A percentile compares a stretch with the other conserved stretches of the same genome.
Conservation (phyloP, 345 rosid genomes). For the Heritiera fomes region DNA sequence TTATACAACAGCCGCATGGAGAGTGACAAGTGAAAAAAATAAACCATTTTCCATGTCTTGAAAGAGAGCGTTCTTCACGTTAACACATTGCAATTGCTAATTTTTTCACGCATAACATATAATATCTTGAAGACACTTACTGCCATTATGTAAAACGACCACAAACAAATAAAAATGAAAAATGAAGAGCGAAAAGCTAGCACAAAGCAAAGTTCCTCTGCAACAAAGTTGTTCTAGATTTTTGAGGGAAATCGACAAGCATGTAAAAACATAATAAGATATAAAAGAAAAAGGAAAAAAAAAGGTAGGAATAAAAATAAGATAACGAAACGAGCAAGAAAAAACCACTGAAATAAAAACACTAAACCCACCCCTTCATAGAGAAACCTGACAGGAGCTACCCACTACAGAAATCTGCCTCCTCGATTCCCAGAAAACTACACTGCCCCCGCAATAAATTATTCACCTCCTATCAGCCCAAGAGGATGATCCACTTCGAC, state of each 20-base stretch:
- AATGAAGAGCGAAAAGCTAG: not conserved
- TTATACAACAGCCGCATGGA: no score
- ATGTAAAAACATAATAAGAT: constrained; percentile 3
- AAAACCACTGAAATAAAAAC: constrained; percentile 21
- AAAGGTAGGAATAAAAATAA: not conserved
- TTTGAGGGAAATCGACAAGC: not conserved
- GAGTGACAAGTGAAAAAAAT: no score
- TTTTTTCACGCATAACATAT: not conserved
- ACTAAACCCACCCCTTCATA: constrained; percentile 40
- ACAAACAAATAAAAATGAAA: not conserved
- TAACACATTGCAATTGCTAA: not conserved
- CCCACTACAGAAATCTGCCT: constrained; percentile 23
- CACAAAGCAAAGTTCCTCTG: not conserved
- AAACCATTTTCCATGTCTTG: not conserved
- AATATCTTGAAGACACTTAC: not conserved
- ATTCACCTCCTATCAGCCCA: not conserved
- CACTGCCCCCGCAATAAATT: constrained; percentile 21
- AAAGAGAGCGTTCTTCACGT: not conserved
- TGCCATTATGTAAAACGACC: not conserved
- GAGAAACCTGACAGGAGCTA: constrained; percentile 37
- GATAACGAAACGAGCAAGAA: constrained; percentile 6
- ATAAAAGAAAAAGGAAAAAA: not conserved
- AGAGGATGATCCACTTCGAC: not conserved
- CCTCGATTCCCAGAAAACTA: constrained; percentile 6
- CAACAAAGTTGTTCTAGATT: not conserved